Evolutionary conservation across 1,139 yeast species (phyloP).

Genomic region (Saccharomycopsis crataegensis): DNA sequence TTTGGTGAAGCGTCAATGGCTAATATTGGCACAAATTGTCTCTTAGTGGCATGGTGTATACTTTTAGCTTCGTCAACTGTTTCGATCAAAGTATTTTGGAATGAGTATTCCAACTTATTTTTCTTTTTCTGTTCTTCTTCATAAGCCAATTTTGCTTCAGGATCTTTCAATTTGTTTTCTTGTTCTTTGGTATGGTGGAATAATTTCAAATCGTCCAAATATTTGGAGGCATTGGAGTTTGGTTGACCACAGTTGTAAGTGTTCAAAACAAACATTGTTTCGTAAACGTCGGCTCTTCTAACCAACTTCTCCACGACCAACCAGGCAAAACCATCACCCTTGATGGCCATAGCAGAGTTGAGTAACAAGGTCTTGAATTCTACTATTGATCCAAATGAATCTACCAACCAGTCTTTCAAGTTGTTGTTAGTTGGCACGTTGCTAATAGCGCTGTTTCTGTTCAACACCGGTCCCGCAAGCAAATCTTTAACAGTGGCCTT

Average conservation of each 20-base stretch:
- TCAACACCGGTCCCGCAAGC: constrained; percentile 37
- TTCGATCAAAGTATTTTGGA: constrained; percentile 18
- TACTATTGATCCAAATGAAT: constrained; percentile 58
- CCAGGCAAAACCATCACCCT: constrained; percentile 77
- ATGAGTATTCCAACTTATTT: neutral
- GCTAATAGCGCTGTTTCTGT: constrained; percentile 23
- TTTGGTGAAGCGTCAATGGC: constrained; percentile 69
- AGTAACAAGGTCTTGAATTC: constrained; percentile 61
- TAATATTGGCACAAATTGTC: constrained; percentile 47
- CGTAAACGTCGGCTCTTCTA: constrained; percentile 30
- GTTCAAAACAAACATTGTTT: constrained; percentile 53
- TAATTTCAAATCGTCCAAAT: constrained; percentile 25
- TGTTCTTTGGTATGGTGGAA: constrained; percentile 19
- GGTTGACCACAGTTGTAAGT: constrained; percentile 75
- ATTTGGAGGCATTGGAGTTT: constrained; percentile 29
- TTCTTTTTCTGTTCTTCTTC: too few relatives aligned
- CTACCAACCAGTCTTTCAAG: constrained; percentile 38
- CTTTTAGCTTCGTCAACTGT: constrained; percentile 30
- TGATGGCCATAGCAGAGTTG: constrained; percentile 54
- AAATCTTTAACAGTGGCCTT: constrained; percentile 31
- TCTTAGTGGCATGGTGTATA: constrained; percentile 11
- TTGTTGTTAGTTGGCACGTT: constrained; percentile 33
- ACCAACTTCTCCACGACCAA: constrained; percentile 49
- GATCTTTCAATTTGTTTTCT: constrained; percentile 16
- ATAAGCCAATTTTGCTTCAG: neutral